Base-by-base conservation (phyloP, 2,329 filamentous ascomycete species). In the Endothia cerciana region DNA sequence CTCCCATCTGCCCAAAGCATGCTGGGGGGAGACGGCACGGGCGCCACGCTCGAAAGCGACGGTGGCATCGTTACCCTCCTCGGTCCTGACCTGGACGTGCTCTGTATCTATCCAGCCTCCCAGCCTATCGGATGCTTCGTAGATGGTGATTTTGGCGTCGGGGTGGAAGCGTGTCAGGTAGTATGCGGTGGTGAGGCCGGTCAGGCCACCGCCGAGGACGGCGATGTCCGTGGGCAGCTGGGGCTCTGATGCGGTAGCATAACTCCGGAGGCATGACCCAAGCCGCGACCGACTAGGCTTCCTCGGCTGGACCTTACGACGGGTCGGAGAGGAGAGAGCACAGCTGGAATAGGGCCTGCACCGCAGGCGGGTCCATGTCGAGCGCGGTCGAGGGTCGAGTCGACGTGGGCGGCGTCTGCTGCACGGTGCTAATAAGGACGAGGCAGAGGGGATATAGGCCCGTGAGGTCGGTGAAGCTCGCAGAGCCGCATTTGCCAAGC, bases 41-140 rank as follows among this genome's bases (percentile, higher is more conserved):
- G 95, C 92, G 0, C 94, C 95, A 70, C 87, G 86, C 79, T 99
- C 94, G 73, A 98, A 93, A 36, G 91, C 77, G 41, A 97, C 85
- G 3, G 73, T 76, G 17, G 77, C 80, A 59, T 83, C 78, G 28
- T 83, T 82, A 19, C 87, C 91, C 45, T 84, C 82, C 4, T 83
- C 78, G 11, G 70, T 71, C 53, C 78, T 75, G 17, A 91, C 85
- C 1, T 85, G 76, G 15, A 91, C 82, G 60, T 79, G 80, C 70
- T 89, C 84, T 1, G 91, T 93, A 69, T 88, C 80, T 49, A 98
- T 82, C 94, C 94, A 98, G 56, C 95, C 95, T 53, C 95, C 95
- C 0, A 94, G 76, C 25, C 87, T 83, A 28, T 85, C 75, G 36
- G 82, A 85, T 25, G 85, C 85, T 76, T 99, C 95, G 77, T 93